Evolutionary conservation across 2,329 filamentous ascomycete genomes (phyloP).

Genomic region (Ascochyta koolunga): DNA sequence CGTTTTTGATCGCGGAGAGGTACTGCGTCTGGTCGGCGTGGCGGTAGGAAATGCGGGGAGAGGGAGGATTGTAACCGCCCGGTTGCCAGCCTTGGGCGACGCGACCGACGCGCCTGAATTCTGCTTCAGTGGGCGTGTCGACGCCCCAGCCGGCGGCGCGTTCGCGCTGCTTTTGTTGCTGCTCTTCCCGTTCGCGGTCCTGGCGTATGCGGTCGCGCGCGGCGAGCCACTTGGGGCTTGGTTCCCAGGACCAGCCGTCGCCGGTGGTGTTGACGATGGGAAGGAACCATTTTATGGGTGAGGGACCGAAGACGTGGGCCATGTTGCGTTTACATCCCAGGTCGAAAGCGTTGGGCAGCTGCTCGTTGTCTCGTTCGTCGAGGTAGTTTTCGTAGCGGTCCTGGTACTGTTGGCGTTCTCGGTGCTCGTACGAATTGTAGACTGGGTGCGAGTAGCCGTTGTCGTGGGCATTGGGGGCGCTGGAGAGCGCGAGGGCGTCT

Average conservation of each 20-base stretch:
- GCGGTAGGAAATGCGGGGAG: conserved; percentile 34
- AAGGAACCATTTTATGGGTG: conserved; percentile 74
- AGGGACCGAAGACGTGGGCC: conserved; percentile 78
- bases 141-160: conserved; percentile 70
- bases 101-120: conserved; percentile 40
- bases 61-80: conserved; percentile 33
- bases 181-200: conserved; percentile 46
- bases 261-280: conserved; percentile 86
- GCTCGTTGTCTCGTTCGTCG: conserved; percentile 85
- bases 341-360: conserved; percentile 92
- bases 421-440: conserved; percentile 50
- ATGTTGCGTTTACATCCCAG: conserved; percentile 84
- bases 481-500: conserved; percentile 57
- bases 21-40: conserved; percentile 46
- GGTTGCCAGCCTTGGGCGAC: conserved; percentile 40
- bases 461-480: conserved; percentile 36
- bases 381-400: conserved; percentile 80
- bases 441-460: conserved; percentile 54
- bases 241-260: conserved; percentile 94
- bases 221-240: conserved; percentile 77
- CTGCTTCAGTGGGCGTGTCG: conserved; percentile 47
- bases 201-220: conserved; percentile 66
- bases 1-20: conserved; percentile 42
- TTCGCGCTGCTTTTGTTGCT: conserved; percentile 67
- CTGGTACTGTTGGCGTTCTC: conserved; percentile 69